These are phyloP conservation scores for Mycothermus thermophilus DNA, from an alignment of 495 filamentous ascomycete species.

Conservation along the genomic window DNA sequence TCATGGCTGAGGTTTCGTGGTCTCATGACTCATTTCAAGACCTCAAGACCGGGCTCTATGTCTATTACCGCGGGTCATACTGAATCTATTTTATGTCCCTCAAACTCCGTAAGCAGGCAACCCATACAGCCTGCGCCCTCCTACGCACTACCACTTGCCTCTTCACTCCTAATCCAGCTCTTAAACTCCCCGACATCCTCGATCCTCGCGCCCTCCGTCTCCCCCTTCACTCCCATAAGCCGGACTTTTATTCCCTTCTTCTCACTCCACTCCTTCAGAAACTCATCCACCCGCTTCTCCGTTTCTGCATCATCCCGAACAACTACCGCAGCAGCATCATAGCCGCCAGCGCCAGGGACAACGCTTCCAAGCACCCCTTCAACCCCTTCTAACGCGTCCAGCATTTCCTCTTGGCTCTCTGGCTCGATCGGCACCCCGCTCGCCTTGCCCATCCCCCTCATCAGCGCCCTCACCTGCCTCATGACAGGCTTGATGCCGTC, in stretches of 20 bases:
- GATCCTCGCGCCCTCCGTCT: slow-evolving; percentile 65
- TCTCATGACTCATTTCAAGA: no score
- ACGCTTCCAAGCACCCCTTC: slow-evolving; percentile 81
- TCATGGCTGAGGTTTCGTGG: no score
- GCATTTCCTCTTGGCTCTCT: slow-evolving; percentile 62
- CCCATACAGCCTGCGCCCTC: no score
- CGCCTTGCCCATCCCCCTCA: slow-evolving; percentile 59
- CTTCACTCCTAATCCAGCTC: no score
- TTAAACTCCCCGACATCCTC: slow-evolving; percentile 50
- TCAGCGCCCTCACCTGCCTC: slow-evolving; percentile 32
- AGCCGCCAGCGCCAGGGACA: slow-evolving; percentile 88
- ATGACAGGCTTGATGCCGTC: slow-evolving; percentile 28
- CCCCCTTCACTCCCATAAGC: slow-evolving; percentile 68
- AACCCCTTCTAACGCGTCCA: slow-evolving; percentile 58
- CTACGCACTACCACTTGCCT: no score
- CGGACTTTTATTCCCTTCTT: slow-evolving; percentile 58
- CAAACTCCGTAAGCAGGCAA: no score
- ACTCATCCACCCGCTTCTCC: slow-evolving; percentile 43
- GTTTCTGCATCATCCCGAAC: slow-evolving; percentile 61
- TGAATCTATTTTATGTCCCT: no score
- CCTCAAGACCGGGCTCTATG: no score
- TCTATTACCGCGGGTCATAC: no score
- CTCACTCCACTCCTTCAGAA: slow-evolving; percentile 51
- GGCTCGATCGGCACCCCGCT: slow-evolving; percentile 87
- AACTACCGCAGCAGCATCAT: slow-evolving; percentile 76